phyloP scores from a whole-genome alignment of 257 asterid genomes.

The Primulina huaijiensis region DNA sequence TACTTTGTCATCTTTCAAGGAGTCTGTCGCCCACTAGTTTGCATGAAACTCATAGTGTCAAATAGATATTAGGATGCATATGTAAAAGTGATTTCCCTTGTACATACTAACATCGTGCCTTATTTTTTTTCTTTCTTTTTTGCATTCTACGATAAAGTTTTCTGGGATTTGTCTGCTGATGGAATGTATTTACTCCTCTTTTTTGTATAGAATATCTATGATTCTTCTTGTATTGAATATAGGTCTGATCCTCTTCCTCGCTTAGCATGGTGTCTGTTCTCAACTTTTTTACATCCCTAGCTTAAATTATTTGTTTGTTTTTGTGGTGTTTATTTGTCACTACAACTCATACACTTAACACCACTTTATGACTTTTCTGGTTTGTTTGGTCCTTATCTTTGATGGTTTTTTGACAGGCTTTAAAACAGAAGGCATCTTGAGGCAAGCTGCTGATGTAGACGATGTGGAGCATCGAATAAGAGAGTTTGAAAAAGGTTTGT shows the following conservation, averaged over 20 bases:
- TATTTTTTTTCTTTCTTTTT: neutral
- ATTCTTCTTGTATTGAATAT: neutral
- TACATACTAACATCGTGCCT: neutral
- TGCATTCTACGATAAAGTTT: too few species aligned
- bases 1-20: neutral
- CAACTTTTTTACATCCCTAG: slow-evolving; percentile 12
- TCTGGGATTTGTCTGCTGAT: too few species aligned
- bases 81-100: neutral
- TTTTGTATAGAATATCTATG: neutral
- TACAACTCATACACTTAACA: neutral
- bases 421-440: slow-evolving; percentile 84
- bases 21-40: neutral
- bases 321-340: slow-evolving; percentile 16
- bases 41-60: slow-evolving; percentile 12
- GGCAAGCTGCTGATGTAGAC: slow-evolving; percentile 99
- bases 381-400: slow-evolving; percentile 30
- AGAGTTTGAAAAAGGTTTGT: slow-evolving; percentile 83
- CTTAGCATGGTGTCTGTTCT: neutral
- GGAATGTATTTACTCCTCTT: neutral
- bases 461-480: slow-evolving; percentile 85
- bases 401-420: slow-evolving; percentile 52
- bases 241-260: neutral
- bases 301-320: neutral
- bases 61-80: slow-evolving; percentile 1
- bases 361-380: slow-evolving; percentile 3